Evolutionary conservation across 2,329 filamentous ascomycete genomes (phyloP).

Genomic region (Microascus cirrosus): DNA sequence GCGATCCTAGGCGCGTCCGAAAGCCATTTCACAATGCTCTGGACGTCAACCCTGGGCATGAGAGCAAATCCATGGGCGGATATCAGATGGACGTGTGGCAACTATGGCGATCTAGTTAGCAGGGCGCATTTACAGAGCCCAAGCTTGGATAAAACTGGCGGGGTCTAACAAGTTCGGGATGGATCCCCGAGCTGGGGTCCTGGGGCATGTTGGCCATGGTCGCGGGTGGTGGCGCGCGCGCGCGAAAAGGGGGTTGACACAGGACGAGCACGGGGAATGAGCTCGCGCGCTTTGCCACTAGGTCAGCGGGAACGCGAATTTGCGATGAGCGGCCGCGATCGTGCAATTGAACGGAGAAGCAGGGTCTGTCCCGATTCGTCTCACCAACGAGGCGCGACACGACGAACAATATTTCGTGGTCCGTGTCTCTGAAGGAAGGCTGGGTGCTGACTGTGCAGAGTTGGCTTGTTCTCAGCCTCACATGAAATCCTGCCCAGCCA

Average conservation of each 20-base stretch:
- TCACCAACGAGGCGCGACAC: background rate
- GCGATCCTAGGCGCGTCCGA: conserved; percentile 75
- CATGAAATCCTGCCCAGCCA: background rate
- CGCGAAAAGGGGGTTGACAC: background rate
- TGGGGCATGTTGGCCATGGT: conserved; percentile 22
- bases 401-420: background rate
- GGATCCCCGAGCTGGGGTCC: conserved; percentile 29
- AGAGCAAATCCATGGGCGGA: conserved; percentile 73
- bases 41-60: conserved; percentile 57
- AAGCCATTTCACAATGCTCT: conserved; percentile 75
- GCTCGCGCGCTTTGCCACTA: background rate
- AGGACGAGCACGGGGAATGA: background rate
- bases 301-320: background rate
- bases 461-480: background rate
- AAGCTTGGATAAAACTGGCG: conserved; percentile 9
- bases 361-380: background rate
- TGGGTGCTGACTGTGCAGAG: background rate
- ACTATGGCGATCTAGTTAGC: conserved; percentile 31
- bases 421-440: background rate
- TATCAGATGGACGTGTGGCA: conserved; percentile 82
- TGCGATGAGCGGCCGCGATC: background rate
- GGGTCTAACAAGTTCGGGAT: conserved; percentile 26
- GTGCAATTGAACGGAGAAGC: background rate
- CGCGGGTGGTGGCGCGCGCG: background rate
- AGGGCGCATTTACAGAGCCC: background rate